phyloP scores from a whole-genome alignment of 2,329 filamentous ascomycete genomes.

The Neonectria magnoliae region DNA sequence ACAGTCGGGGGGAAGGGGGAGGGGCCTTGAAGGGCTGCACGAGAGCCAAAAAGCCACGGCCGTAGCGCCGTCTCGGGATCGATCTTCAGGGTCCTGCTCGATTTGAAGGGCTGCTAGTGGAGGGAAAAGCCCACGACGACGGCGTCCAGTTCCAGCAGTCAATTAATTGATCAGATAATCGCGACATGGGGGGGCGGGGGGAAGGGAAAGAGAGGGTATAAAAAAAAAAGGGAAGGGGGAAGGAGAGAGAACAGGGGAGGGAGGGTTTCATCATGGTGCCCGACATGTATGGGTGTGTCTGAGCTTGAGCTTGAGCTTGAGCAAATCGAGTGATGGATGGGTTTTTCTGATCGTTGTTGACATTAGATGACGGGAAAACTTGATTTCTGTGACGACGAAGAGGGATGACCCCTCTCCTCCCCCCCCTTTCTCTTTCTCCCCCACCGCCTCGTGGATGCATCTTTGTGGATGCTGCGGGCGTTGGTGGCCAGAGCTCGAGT shows the following conservation, averaged over 20 bases:
- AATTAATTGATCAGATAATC: not conserved
- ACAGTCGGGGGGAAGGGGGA: too few relatives aligned
- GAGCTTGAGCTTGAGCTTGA: too few relatives aligned
- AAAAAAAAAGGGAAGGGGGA: not conserved
- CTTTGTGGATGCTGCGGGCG: not conserved
- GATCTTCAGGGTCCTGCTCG: constrained; percentile 43
- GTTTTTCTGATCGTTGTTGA: not conserved
- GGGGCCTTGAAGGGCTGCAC: not conserved
- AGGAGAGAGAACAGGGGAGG: too few relatives aligned
- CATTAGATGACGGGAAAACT: not conserved
- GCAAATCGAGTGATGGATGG: not conserved
- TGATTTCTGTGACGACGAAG: not conserved
- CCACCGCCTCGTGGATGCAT: not conserved
- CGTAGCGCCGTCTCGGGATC: constrained; percentile 27
- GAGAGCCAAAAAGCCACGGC: constrained; percentile 23
- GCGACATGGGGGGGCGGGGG: not conserved
- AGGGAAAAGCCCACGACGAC: not conserved
- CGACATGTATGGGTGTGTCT: not conserved
- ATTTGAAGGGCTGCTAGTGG: constrained; percentile 9
- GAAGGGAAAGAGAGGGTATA: not conserved
- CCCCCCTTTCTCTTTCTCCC: not conserved
- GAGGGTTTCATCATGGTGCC: not conserved
- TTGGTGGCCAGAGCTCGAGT: not conserved
- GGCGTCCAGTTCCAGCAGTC: not conserved
- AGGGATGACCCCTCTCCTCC: not conserved